These are phyloP conservation scores for Metschnikowia amazonensis DNA, from an alignment of 805 yeast species.

Conservation along the genomic window DNA sequence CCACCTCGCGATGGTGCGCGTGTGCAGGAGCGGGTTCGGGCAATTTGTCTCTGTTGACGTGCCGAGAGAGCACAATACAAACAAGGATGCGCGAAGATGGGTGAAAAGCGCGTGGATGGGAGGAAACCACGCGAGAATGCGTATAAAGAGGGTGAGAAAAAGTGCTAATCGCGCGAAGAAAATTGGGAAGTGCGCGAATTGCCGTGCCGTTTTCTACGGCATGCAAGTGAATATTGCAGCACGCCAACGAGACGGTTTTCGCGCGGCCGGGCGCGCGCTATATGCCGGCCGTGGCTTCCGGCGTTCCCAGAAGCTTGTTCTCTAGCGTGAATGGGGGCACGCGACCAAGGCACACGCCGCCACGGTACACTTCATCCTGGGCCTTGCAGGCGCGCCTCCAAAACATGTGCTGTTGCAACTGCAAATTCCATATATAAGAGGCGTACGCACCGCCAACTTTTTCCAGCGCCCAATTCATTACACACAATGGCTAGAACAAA, in stretches of 20 bases:
- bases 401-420: slow-evolving; percentile 4
- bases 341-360: background rate
- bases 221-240: slow-evolving; percentile 4
- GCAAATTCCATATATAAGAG: slow-evolving; percentile 10
- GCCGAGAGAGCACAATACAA: slow-evolving; percentile 2
- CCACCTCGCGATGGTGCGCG: slow-evolving; percentile 6
- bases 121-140: background rate
- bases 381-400: slow-evolving; percentile 1
- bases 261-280: background rate
- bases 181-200: background rate
- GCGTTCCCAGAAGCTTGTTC: background rate
- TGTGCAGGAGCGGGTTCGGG: slow-evolving; percentile 2
- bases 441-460: background rate
- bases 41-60: background rate
- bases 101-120: background rate
- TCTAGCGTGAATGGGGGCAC: slow-evolving; percentile 1
- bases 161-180: background rate
- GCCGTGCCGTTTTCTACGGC: slow-evolving; percentile 1
- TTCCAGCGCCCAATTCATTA: background rate
- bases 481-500: slow-evolving; percentile 80
- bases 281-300: background rate
- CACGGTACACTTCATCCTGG: background rate
- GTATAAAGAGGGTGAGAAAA: background rate
- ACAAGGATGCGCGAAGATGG: background rate
- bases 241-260: slow-evolving; percentile 4